Evolutionary conservation across 2,329 filamentous ascomycete species (phyloP).

Genomic region (Microsporum ferrugineum): DNA sequence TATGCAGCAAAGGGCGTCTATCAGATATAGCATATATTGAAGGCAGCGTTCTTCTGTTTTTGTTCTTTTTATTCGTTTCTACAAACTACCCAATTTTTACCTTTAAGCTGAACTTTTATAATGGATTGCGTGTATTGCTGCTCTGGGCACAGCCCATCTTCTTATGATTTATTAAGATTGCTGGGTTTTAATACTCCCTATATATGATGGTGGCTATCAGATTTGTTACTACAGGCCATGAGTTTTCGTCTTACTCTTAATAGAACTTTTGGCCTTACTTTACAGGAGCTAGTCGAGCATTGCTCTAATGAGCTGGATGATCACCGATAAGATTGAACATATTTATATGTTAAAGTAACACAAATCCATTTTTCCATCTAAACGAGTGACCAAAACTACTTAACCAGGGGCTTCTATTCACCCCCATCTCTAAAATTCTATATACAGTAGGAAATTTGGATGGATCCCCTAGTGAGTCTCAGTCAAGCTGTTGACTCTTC

Average conservation of each 20-base stretch:
- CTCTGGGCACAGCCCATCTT: background rate
- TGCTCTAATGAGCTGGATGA: too few species aligned
- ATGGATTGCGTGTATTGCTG: background rate
- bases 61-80: background rate
- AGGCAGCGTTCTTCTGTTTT: background rate
- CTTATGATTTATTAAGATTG: background rate
- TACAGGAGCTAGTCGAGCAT: too few species aligned
- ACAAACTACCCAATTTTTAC: background rate
- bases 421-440: background rate
- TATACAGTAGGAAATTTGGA: background rate
- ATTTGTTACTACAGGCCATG: background rate
- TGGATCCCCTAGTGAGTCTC: background rate
- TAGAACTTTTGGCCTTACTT: too few species aligned
- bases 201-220: background rate
- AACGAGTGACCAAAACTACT: background rate
- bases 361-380: background rate
- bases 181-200: background rate
- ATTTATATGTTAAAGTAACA: background rate
- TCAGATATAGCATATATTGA: background rate
- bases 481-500: constrained; percentile 40
- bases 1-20: background rate
- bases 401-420: background rate
- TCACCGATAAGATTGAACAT: too few species aligned
- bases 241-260: background rate
- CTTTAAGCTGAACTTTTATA: background rate